These are phyloP conservation scores for Nicotiana paniculata DNA, from an alignment of 257 asterid species.

Conservation along the genomic window DNA sequence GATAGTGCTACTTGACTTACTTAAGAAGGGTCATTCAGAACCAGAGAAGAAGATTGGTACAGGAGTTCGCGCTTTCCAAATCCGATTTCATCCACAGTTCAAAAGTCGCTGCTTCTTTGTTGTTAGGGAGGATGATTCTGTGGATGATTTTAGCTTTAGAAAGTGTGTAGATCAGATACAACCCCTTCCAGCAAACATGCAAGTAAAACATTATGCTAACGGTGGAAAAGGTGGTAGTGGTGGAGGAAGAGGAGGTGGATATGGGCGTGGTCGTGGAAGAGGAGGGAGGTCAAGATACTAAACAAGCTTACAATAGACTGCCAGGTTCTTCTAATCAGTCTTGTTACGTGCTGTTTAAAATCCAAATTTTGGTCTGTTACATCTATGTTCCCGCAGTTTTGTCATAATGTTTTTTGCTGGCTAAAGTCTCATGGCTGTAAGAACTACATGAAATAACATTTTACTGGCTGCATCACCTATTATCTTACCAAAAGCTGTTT, in stretches of 20 bases:
- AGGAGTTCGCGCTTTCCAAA: constrained; percentile 66
- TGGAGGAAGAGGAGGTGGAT: constrained; percentile 43
- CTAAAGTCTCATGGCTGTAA: neutral
- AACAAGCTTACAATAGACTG: neutral
- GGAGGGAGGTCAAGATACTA: constrained; percentile 45
- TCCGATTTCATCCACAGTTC: constrained; percentile 68
- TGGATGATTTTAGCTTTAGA: constrained; percentile 92
- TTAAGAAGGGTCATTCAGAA: constrained; percentile 80
- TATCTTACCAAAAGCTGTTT: neutral
- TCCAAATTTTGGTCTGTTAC: neutral
- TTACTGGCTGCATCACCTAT: neutral
- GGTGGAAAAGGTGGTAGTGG: constrained; percentile 44
- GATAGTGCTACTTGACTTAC: constrained; percentile 51
- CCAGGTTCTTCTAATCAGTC: neutral
- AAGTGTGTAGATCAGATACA: constrained; percentile 77
- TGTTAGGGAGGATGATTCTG: constrained; percentile 63
- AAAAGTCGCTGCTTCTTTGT: constrained; percentile 90
- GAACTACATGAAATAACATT: neutral
- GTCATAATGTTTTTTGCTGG: neutral
- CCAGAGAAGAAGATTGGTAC: constrained; percentile 78
- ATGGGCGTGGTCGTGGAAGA: constrained; percentile 49
- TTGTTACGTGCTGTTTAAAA: neutral
- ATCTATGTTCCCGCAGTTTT: neutral
- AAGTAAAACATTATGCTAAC: constrained; percentile 51
- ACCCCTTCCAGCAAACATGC: constrained; percentile 87